Base-by-base conservation (phyloP, 306 rosid species). In the Hippophae rhamnoides region DNA sequence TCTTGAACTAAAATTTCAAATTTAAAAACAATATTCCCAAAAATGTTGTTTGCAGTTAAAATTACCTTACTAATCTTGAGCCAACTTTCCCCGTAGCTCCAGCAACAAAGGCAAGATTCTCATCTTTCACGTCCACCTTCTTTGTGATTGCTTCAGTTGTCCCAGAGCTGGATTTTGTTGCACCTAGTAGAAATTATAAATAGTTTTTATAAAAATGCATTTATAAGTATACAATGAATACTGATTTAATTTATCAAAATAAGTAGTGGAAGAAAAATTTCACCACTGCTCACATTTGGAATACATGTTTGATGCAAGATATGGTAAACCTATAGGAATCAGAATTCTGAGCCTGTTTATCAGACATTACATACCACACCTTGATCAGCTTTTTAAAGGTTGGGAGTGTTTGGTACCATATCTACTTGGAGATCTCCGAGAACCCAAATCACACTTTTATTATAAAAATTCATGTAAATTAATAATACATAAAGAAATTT, bases 71-170 rank as follows among this genome's bases (percentile, higher is more conserved):
- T 26, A 95, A 81, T 74, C 96, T 71, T 63, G 95, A 92, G 63
- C 98, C 98, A 74, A 92, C 98, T 80, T 13, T 85, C 49, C 98
- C 98, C 47, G 96, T 87, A 56, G 98, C 96, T 53, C 98, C 98
- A n/a, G 98, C 98, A 64, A 92, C 95, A 75, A 92, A 92, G n/a
- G 79, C 96, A 13, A 87, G 62, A 70, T 86, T 78, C 12, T 78
- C 89, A 72, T 92, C 87, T 70, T 78, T 82, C 45, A 71, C 57
- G 57, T 69, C 77, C 44, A 56, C 79, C 65, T 76, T 79, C 69
- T 78, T 82, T 7, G 78, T 25, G 41, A 48, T 47, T 53, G 68
- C 79, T 64, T 76, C 76, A 54, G 63, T 74, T 47, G 71, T 49
- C 63, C 61, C 72, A 46, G 68, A 63, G 68, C 65, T 73, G 56